A percentile compares a stretch with the other conserved stretches of the same genome.
Evolutionary conservation across 306 rosid genomes (phyloP).

Genomic region (Cercis canadensis): DNA sequence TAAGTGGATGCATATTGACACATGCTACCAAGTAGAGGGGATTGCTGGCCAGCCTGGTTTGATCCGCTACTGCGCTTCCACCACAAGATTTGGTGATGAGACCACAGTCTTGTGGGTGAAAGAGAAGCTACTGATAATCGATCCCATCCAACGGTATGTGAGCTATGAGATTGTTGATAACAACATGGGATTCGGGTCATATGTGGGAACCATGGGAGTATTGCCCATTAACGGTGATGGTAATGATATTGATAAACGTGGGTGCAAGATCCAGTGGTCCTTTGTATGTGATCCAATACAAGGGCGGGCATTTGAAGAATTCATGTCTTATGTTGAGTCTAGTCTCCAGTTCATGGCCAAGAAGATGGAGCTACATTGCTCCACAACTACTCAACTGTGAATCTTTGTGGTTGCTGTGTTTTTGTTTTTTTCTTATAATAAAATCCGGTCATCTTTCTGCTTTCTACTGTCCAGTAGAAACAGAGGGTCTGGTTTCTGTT

Average conservation of each 20-base stretch:
- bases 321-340: slow-evolving; percentile 34
- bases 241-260: neutral
- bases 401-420: no score
- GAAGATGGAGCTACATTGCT: slow-evolving; percentile 33
- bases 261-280: slow-evolving; percentile 65
- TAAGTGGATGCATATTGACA: slow-evolving; percentile 49
- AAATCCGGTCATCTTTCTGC: no score
- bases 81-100: slow-evolving; percentile 1
- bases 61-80: slow-evolving; percentile 53
- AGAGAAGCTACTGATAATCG: slow-evolving; percentile 57
- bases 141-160: slow-evolving; percentile 51
- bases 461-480: no score
- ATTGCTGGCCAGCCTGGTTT: slow-evolving; percentile 52
- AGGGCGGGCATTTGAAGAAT: slow-evolving; percentile 45
- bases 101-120: slow-evolving; percentile 46
- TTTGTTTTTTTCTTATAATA: no score
- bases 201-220: slow-evolving; percentile 46
- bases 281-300: slow-evolving; percentile 61
- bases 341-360: slow-evolving; percentile 44
- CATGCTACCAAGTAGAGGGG: slow-evolving; percentile 52
- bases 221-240: slow-evolving; percentile 22
- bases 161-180: slow-evolving; percentile 50
- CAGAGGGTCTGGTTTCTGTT: no score
- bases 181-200: slow-evolving; percentile 59
- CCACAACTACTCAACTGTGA: no score